These are phyloP conservation scores for Fusarium coicis DNA, from an alignment of 2,329 filamentous ascomycete genomes.

Conservation along the genomic window DNA sequence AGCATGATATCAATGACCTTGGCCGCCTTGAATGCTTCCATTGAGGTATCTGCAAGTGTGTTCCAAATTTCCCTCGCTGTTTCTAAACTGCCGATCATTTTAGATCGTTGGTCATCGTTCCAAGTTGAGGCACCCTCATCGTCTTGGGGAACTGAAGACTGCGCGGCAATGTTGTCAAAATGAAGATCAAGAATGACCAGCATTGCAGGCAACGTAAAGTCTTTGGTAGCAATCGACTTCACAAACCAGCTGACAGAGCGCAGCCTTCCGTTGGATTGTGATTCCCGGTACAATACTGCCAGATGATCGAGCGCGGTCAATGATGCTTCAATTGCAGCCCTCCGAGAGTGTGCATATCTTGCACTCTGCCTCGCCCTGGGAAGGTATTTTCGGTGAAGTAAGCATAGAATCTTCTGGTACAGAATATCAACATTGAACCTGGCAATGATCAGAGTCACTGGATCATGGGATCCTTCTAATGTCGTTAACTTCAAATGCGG, in stretches of 20 bases:
- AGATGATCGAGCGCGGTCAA: constrained; percentile 84
- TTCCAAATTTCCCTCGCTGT: constrained; percentile 83
- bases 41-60: constrained; percentile 77
- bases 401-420: constrained; percentile 88
- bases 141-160: constrained; percentile 53
- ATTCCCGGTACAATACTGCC: constrained; percentile 78
- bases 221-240: constrained; percentile 80
- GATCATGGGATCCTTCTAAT: constrained; percentile 80
- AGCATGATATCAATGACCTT: constrained; percentile 86
- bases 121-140: constrained; percentile 64
- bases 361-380: constrained; percentile 80
- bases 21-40: constrained; percentile 91
- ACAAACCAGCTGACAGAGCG: constrained; percentile 82
- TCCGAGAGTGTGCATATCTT: constrained; percentile 85
- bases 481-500: constrained; percentile 81
- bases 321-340: constrained; percentile 86
- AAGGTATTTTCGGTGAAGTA: constrained; percentile 90
- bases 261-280: constrained; percentile 76
- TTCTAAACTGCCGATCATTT: constrained; percentile 82
- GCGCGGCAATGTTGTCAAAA: constrained; percentile 66
- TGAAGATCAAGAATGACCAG: constrained; percentile 86
- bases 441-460: constrained; percentile 86
- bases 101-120: constrained; percentile 69
- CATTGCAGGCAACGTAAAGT: constrained; percentile 88
- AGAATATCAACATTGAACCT: constrained; percentile 86